Evolutionary conservation across 2,329 filamentous ascomycete species (phyloP).

Genomic region (Fusarium oligoseptatum): DNA sequence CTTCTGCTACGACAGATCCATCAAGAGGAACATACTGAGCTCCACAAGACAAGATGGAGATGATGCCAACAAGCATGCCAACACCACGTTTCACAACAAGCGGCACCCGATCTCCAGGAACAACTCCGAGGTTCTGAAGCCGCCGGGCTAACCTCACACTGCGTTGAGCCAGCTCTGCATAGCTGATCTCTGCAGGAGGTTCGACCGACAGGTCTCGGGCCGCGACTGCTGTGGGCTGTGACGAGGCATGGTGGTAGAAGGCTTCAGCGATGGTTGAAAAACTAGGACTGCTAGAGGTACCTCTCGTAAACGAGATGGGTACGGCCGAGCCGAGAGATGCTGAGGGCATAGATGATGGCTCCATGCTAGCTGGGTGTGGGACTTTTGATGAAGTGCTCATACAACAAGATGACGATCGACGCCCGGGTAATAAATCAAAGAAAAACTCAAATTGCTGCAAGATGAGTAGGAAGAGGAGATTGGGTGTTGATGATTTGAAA

Average conservation of each 20-base stretch:
- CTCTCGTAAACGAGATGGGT: constrained; percentile 40
- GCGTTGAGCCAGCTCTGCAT: constrained; percentile 57
- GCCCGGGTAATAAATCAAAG: constrained; percentile 9
- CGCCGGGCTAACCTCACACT: constrained; percentile 54
- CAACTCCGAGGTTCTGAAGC: constrained; percentile 55
- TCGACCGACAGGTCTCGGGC: constrained; percentile 52
- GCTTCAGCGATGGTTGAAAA: constrained; percentile 53
- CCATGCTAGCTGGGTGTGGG: constrained; percentile 28
- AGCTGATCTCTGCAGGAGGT: constrained; percentile 55
- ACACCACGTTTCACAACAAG: constrained; percentile 68
- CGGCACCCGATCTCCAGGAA: constrained; percentile 63
- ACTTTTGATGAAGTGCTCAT: constrained; percentile 12
- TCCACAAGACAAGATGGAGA: constrained; percentile 67
- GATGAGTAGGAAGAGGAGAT: not conserved
- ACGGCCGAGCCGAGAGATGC: constrained; percentile 13
- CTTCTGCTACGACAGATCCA: constrained; percentile 64
- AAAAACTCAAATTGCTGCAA: constrained; percentile 26
- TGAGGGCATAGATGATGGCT: constrained; percentile 7
- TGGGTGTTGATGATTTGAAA: constrained; percentile 33
- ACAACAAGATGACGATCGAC: constrained; percentile 35
- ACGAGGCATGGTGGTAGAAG: constrained; percentile 54
- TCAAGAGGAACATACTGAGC: constrained; percentile 72
- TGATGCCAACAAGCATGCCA: constrained; percentile 69
- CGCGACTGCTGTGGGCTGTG: constrained; percentile 54
- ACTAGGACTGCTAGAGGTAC: constrained; percentile 31